Evolutionary conservation across 768 basidiomycete species (phyloP), one percentile per base, ranked within the genome.

Genomic region (Daedaleopsis nitida): DNA sequence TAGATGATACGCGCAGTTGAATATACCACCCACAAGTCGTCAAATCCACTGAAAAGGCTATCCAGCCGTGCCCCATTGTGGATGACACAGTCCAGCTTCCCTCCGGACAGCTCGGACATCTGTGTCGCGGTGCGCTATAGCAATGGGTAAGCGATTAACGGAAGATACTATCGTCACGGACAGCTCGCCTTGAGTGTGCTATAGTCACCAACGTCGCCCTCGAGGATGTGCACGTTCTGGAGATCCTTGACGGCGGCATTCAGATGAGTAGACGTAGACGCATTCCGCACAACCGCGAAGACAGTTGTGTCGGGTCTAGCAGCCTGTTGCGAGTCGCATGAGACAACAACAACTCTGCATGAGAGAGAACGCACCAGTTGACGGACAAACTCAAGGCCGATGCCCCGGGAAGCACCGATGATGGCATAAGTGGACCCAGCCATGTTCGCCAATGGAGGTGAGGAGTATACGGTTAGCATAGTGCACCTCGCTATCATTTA

Each of bases 191-290:
- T 65, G 45, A 79, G 54, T 1, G 72, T 65, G 7, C 38, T 35
- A 35, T 49, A 53, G 52, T 76, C 68, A 2, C 70, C 74, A 21
- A 81, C 69, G 60, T 81, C 78, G 5, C 72, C 74, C 59, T 75
- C 60, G 27, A 80, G 19, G 13, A 77, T 52, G 52, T 73, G 69
- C 6, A 81, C 60, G 51, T 77, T 76, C 10, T 52, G 19, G 17
- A 50, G 52, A 11, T 24, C 32, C 12, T 52, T 39, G n/a, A 60
- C 45, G 16, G 49, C 8, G 5, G 35, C 23, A 5, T 66, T 43
- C 21, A 68, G 58, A 9, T 65, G 55, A 3, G 34, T 48, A 1
- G 71, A 44, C 2, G 16, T 55, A 13, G 11, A 27, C 16, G 45
- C 50, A 55, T 66, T 65, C n/a, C 71, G 66, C n/a, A 68, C 64